Conservation (phyloP, 225 moss, liverwort and hornwort genomes). For the Straminergon stramineum region DNA sequence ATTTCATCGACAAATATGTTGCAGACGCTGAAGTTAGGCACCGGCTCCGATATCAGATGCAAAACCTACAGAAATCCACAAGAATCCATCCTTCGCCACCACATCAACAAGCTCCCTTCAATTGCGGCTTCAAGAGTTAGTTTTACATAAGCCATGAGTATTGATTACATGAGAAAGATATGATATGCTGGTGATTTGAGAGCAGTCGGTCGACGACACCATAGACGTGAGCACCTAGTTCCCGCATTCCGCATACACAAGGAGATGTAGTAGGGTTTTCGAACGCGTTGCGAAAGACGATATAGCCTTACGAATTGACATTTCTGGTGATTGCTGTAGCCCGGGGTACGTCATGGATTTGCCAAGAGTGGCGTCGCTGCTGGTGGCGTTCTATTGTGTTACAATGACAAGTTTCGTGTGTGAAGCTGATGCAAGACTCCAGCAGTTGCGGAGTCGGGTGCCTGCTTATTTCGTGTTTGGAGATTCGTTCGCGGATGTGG, state of each 20-base stretch:
- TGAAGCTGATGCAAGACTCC: not conserved
- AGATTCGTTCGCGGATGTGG: constrained; percentile 50
- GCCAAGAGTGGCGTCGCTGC: not conserved
- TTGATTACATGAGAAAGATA: not conserved
- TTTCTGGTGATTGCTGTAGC: not conserved
- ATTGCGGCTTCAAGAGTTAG: not conserved
- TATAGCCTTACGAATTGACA: not conserved
- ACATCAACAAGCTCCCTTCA: not conserved
- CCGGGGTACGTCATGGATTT: not conserved
- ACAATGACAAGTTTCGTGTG: not conserved
- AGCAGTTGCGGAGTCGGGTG: not conserved
- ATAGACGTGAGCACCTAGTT: not conserved
- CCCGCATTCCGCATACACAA: not conserved
- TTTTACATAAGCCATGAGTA: no score
- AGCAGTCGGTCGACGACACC: not conserved
- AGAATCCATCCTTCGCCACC: not conserved
- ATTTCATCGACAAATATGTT: not conserved
- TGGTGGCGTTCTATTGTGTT: not conserved
- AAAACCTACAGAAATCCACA: not conserved
- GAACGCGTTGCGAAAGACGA: not conserved
- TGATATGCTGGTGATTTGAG: not conserved
- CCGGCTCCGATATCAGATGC: not conserved
- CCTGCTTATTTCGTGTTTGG: constrained; percentile 42
- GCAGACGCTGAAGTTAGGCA: not conserved
- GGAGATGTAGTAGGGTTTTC: not conserved